These are phyloP conservation scores for Rhizoclosmatium sp. DNA, from an alignment of 192 early-diverging fungal genomes.

Conservation along the genomic window DNA sequence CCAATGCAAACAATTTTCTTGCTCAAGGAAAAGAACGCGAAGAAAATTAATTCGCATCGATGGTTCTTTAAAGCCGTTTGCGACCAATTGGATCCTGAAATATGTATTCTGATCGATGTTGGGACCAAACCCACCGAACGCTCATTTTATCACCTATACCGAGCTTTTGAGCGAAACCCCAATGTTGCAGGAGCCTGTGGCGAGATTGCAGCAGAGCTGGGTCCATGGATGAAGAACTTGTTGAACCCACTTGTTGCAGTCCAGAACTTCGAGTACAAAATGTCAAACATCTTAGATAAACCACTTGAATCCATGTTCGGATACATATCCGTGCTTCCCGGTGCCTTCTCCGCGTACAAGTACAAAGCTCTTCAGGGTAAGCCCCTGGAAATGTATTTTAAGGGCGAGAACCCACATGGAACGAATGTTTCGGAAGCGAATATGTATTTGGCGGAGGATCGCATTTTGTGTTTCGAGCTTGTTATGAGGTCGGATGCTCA, in stretches of 20 bases:
- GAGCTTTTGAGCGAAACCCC: slow-evolving; percentile 70
- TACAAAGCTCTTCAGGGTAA: slow-evolving; percentile 84
- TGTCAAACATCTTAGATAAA: slow-evolving; percentile 97
- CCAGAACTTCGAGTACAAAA: slow-evolving; percentile 99
- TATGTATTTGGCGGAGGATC: slow-evolving; percentile 94
- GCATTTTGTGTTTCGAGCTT: slow-evolving; percentile 95
- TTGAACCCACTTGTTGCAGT: slow-evolving; percentile 92
- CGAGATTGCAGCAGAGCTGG: slow-evolving; percentile 71
- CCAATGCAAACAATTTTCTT: slow-evolving; percentile 58
- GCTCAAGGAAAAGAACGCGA: slow-evolving; percentile 67
- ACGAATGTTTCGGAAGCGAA: slow-evolving; percentile 87
- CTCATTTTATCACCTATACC: slow-evolving; percentile 61
- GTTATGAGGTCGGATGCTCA: slow-evolving; percentile 81
- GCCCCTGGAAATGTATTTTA: slow-evolving; percentile 83
- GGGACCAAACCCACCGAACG: slow-evolving; percentile 72
- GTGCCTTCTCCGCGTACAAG: slow-evolving; percentile 96
- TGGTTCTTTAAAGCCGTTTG: slow-evolving; percentile 85
- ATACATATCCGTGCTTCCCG: slow-evolving; percentile 88
- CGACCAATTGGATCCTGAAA: slow-evolving; percentile 68
- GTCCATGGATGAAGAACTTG: slow-evolving; percentile 68
- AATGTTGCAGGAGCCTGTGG: slow-evolving; percentile 82
- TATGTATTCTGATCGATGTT: slow-evolving; percentile 76
- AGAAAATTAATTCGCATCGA: slow-evolving; percentile 68
- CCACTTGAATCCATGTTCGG: slow-evolving; percentile 91
- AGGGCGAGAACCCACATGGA: slow-evolving; percentile 88